Evolutionary conservation across 768 basidiomycete genomes (phyloP).

Genomic region (Trichaptum fuscoviolaceum): DNA sequence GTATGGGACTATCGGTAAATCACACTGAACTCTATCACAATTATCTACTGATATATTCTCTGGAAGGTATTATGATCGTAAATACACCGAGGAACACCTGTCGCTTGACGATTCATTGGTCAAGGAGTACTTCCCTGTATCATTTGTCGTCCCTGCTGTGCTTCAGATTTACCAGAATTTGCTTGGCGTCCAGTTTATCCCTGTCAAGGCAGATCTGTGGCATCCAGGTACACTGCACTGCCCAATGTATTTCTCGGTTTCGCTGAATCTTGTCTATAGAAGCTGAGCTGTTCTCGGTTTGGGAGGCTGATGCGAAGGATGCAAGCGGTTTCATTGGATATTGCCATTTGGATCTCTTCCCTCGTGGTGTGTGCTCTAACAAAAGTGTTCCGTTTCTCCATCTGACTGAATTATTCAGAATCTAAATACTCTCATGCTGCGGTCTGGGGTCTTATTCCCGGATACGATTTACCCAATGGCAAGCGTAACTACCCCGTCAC

Average conservation of each 20-base stretch:
- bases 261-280: constrained; percentile 35
- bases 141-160: constrained; percentile 76
- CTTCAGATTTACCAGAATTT: constrained; percentile 80
- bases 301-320: constrained; percentile 73
- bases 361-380: constrained; percentile 48
- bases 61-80: constrained; percentile 14
- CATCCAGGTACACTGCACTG: constrained; percentile 53
- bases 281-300: constrained; percentile 79
- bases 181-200: constrained; percentile 62
- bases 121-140: constrained; percentile 88
- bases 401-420: not conserved
- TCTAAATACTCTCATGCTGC: constrained; percentile 83
- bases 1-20: constrained; percentile 79
- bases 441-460: constrained; percentile 72
- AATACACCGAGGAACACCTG: constrained; percentile 60
- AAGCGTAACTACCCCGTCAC: constrained; percentile 66
- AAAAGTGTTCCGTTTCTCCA: not conserved
- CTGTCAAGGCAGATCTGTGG: constrained; percentile 45
- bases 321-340: constrained; percentile 74
- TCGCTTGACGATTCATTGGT: constrained; percentile 71
- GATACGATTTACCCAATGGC: constrained; percentile 52
- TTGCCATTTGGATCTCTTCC: constrained; percentile 86
- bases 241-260: constrained; percentile 2
- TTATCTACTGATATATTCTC: not conserved
- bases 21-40: not conserved